Conservation (phyloP, 495 filamentous ascomycete species). For the Cercophora scortea region DNA sequence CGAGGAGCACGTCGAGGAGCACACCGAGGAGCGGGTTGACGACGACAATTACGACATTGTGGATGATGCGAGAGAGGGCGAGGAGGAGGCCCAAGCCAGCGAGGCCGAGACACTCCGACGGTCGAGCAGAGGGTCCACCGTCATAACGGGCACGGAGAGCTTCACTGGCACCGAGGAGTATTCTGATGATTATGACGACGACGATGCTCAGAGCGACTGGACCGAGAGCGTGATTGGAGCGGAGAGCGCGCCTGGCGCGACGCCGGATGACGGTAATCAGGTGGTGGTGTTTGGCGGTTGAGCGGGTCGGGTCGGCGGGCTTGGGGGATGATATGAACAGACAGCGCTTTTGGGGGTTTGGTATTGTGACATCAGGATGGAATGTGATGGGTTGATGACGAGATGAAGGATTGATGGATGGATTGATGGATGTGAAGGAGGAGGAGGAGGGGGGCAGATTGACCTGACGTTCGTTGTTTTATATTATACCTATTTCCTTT, state of each 20-base stretch:
- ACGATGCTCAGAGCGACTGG: constrained; percentile 31
- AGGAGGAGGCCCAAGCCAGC: constrained; percentile 4
- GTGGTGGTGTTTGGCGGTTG: constrained; percentile 2
- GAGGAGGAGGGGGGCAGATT: no score
- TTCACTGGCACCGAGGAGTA: constrained; percentile 36
- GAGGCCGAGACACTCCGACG: constrained; percentile 22
- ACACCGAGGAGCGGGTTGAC: constrained; percentile 12
- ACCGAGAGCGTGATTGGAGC: constrained; percentile 22
- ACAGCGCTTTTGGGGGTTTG: no score
- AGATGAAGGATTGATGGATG: no score
- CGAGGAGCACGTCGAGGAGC: constrained; percentile 12
- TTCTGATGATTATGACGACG: constrained; percentile 11
- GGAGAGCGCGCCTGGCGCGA: constrained; percentile 10
- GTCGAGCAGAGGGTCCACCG: constrained; percentile 31
- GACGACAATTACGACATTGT: constrained; percentile 5
- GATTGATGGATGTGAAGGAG: no score
- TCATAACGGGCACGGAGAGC: constrained; percentile 51
- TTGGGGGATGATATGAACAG: no score
- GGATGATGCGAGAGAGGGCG: constrained; percentile 9
- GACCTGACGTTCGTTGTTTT: no score
- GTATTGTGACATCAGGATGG: no score
- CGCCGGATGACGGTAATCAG: constrained; percentile 1
- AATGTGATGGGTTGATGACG: no score
- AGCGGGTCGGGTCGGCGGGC: no score
- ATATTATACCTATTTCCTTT: no score